Conservation (phyloP, 352 stramenopile genomes). For the Phytophthora multivora region DNA sequence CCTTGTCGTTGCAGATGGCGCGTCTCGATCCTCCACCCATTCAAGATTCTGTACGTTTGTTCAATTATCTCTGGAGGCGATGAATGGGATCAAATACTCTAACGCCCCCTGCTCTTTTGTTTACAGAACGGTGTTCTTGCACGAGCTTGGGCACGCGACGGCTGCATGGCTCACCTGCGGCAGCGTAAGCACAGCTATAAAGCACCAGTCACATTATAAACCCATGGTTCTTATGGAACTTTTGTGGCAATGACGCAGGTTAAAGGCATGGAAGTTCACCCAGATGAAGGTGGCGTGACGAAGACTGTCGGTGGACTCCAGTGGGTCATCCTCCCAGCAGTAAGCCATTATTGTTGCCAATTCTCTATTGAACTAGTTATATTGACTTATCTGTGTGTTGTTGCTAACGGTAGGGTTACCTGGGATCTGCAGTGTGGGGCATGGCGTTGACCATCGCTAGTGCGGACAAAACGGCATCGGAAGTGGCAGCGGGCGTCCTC, state of each 20-base stretch:
- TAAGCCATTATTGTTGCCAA: conserved; percentile 30
- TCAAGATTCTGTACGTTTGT: conserved; percentile 85
- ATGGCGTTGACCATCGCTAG: conserved; percentile 86
- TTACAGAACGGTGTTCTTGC: conserved; percentile 84
- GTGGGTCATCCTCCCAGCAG: conserved; percentile 78
- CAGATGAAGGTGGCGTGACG: conserved; percentile 87
- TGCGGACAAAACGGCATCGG: conserved; percentile 55
- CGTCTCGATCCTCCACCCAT: conserved; percentile 83
- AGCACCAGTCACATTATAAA: background rate
- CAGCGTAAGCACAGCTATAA: conserved; percentile 39
- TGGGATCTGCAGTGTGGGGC: conserved; percentile 86
- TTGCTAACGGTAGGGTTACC: conserved; percentile 61
- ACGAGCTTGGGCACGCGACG: conserved; percentile 84
- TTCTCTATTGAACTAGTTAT: background rate
- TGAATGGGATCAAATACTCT: background rate
- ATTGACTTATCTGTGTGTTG: conserved; percentile 1
- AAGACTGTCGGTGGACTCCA: conserved; percentile 75
- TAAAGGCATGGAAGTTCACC: conserved; percentile 89
- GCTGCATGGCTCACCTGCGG: conserved; percentile 88
- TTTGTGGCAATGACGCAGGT: conserved; percentile 45
- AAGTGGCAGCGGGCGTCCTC: conserved; percentile 82
- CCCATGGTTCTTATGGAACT: background rate
- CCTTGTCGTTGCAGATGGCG: conserved; percentile 65
- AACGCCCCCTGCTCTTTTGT: background rate
- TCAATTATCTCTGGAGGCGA: background rate